These are phyloP conservation scores for Grosmannia penicillata DNA, from an alignment of 2,329 filamentous ascomycete genomes.

Conservation along the genomic window DNA sequence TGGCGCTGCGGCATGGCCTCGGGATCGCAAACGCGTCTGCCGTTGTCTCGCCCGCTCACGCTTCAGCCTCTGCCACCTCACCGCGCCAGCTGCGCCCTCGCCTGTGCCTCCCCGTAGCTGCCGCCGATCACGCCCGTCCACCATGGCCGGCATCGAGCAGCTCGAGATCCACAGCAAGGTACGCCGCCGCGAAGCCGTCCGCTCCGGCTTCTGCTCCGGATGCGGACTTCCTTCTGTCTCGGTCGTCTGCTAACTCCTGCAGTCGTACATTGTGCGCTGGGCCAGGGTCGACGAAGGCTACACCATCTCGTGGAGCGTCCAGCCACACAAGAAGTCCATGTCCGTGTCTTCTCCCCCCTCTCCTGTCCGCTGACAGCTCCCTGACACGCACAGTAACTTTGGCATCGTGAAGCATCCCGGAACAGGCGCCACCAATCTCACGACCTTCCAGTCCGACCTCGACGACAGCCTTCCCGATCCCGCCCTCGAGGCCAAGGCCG, in stretches of 20 bases:
- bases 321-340: constrained; percentile 96
- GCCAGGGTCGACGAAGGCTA: constrained; percentile 79
- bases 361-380: background rate
- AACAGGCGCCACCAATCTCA: constrained; percentile 38
- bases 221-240: background rate
- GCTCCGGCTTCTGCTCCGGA: too few relatives aligned
- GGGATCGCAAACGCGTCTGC: too few relatives aligned
- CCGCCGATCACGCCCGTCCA: background rate
- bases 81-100: too few relatives aligned
- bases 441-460: constrained; percentile 27
- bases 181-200: too few relatives aligned
- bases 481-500: constrained; percentile 25
- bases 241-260: background rate
- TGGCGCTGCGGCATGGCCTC: too few relatives aligned
- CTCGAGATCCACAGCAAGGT: constrained; percentile 97
- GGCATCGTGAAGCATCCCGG: constrained; percentile 96
- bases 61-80: too few relatives aligned
- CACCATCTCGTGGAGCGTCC: constrained; percentile 93
- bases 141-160: constrained; percentile 90
- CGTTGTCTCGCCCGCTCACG: too few relatives aligned
- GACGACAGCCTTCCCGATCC: constrained; percentile 27
- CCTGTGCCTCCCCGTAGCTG: too few relatives aligned
- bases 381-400: constrained; percentile 51
- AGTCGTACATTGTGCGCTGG: constrained; percentile 98
- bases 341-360: constrained; percentile 20